Evolutionary conservation across 2,329 filamentous ascomycete genomes (phyloP).

Genomic region (Zarea fungicola): DNA sequence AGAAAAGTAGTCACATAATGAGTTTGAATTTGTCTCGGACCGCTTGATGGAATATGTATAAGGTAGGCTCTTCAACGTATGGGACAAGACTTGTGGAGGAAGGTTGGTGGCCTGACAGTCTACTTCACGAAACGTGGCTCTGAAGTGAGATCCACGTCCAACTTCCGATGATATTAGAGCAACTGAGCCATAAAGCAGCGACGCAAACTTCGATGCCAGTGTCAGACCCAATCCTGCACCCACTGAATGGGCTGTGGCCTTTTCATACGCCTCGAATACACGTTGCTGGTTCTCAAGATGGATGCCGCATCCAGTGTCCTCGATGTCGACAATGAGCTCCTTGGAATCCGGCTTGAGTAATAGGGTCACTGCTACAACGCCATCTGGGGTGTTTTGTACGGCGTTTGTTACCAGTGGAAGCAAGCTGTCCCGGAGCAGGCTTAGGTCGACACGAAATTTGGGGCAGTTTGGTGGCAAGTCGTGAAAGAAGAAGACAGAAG

Average conservation of each 20-base stretch:
- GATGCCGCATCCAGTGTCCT: conserved; percentile 39
- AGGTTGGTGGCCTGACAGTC: background rate
- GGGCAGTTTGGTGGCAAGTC: background rate
- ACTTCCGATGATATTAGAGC: conserved; percentile 30
- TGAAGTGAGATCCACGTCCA: conserved; percentile 35
- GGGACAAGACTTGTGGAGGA: too few relatives aligned
- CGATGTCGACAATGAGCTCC: conserved; percentile 32
- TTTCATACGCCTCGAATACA: conserved; percentile 40
- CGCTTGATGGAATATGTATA: background rate
- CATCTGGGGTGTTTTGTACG: background rate
- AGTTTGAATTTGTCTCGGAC: too few relatives aligned
- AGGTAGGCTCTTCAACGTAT: background rate
- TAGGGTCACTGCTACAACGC: conserved; percentile 21
- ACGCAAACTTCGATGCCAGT: conserved; percentile 35
- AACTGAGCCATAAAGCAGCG: conserved; percentile 33
- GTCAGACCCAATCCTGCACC: conserved; percentile 40
- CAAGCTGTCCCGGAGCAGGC: background rate
- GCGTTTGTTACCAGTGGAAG: background rate
- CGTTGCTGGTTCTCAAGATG: conserved; percentile 26
- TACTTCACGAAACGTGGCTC: conserved; percentile 17
- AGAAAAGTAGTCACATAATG: too few relatives aligned
- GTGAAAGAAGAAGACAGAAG: background rate
- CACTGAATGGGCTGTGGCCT: conserved; percentile 30
- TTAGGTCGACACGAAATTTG: background rate
- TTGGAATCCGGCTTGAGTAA: conserved; percentile 25